Evolutionary conservation across 495 filamentous ascomycete species (phyloP).

Genomic region (Penicillium nucicola): DNA sequence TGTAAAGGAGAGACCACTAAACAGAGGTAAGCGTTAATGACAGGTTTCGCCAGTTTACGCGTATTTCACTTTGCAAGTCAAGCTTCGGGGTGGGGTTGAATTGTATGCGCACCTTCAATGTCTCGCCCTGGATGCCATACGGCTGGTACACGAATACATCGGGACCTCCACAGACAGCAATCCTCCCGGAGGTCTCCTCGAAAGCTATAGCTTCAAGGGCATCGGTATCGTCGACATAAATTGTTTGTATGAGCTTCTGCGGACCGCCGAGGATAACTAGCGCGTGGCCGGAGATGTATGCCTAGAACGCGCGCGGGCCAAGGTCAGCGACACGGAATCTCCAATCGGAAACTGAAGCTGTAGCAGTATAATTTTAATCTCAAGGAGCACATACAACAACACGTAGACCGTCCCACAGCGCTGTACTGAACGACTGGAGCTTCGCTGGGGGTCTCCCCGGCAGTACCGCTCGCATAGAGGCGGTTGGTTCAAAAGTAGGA

Average conservation of each 20-base stretch:
- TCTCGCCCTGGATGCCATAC: slow-evolving; percentile 65
- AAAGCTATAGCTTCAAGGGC: slow-evolving; percentile 71
- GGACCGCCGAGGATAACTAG: slow-evolving; percentile 77
- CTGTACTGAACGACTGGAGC: slow-evolving; percentile 85
- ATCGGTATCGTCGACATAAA: slow-evolving; percentile 76
- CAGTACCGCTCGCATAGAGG: slow-evolving; percentile 73
- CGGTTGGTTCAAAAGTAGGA: slow-evolving; percentile 26
- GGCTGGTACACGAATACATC: slow-evolving; percentile 77
- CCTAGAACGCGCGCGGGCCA: slow-evolving; percentile 43
- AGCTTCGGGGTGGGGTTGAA: background rate
- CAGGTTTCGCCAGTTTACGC: background rate
- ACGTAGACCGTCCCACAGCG: slow-evolving; percentile 75
- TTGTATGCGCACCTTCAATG: slow-evolving; percentile 41
- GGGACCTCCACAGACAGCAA: slow-evolving; percentile 66
- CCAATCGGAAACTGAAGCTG: slow-evolving; percentile 1
- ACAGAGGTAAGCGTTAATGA: slow-evolving; percentile 9
- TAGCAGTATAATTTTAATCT: background rate
- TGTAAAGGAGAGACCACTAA: slow-evolving; percentile 54
- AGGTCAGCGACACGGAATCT: slow-evolving; percentile 10
- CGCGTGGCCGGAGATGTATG: slow-evolving; percentile 85
- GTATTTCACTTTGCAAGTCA: background rate
- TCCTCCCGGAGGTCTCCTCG: slow-evolving; percentile 79
- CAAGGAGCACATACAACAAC: slow-evolving; percentile 61
- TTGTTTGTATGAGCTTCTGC: slow-evolving; percentile 78
- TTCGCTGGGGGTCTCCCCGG: slow-evolving; percentile 87